phyloP scores from a whole-genome alignment of 306 rosid genomes.

The Pyrus bretschneideri region DNA sequence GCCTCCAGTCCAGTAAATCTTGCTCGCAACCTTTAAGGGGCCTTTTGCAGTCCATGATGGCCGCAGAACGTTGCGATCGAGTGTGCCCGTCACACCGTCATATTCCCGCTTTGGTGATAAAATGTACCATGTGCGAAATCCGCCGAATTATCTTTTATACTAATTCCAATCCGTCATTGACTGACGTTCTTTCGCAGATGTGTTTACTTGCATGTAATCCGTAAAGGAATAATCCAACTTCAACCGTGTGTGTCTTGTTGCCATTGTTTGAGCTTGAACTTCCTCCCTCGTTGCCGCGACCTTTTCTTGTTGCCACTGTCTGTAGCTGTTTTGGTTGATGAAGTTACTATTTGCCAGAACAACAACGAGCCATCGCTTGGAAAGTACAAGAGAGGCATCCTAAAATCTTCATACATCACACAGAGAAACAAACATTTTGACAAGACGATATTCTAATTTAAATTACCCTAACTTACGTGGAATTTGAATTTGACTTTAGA shows the following conservation, averaged over 20 bases:
- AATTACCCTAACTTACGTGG: no score
- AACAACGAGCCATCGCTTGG: background rate
- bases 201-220: no score
- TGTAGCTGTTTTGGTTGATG: background rate
- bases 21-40: background rate
- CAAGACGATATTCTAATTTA: no score
- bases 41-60: background rate
- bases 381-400: background rate
- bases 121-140: background rate
- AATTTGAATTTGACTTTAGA: no score
- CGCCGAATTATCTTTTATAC: background rate
- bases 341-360: background rate
- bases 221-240: background rate
- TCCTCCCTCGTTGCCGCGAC: background rate
- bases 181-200: background rate
- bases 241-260: background rate
- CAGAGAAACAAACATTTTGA: background rate
- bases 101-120: no score
- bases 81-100: background rate
- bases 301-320: background rate
- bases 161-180: background rate
- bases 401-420: background rate
- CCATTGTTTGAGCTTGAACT: background rate
- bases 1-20: background rate
- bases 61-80: background rate